Percentiles rank a stretch among this genome's conserved stretches.
Evolutionary conservation across 2,329 filamentous ascomycete genomes (phyloP).

Genomic region (Knoxdaviesia proteae): DNA sequence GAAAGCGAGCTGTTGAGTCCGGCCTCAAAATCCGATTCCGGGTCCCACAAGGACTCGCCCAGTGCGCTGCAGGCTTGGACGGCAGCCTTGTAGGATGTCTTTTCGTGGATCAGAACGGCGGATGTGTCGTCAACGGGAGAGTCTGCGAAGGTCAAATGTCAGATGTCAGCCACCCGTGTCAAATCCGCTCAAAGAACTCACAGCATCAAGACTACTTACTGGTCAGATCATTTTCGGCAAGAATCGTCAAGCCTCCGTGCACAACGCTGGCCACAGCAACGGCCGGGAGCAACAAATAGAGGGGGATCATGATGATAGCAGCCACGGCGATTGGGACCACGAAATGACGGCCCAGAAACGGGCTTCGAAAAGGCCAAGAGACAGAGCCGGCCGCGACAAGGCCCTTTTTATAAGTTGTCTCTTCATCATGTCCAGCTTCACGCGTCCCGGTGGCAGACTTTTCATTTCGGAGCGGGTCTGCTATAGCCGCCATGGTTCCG

Average conservation of each 20-base stretch:
- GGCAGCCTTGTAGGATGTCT: neutral
- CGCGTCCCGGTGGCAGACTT: too few species aligned
- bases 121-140: neutral
- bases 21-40: neutral
- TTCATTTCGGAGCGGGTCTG: too few species aligned
- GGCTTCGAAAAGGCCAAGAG: too few species aligned
- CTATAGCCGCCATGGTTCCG: too few species aligned
- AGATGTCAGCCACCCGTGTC: neutral
- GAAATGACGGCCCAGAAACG: too few species aligned
- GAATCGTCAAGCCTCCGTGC: slow-evolving; percentile 1
- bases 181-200: too few species aligned
- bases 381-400: too few species aligned
- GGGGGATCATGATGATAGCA: too few species aligned
- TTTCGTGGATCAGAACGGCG: slow-evolving; percentile 1
- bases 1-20: slow-evolving; percentile 3
- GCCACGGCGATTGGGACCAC: too few species aligned
- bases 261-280: neutral
- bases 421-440: too few species aligned
- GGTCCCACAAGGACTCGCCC: neutral
- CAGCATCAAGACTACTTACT: slow-evolving; percentile 1
- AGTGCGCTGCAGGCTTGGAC: neutral
- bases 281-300: neutral
- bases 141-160: neutral
- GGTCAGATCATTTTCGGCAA: slow-evolving; percentile 2
- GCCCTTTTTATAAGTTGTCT: too few species aligned